phyloP scores from a whole-genome alignment of 495 filamentous ascomycete genomes.

The Hapsidospora chrysogenum region DNA sequence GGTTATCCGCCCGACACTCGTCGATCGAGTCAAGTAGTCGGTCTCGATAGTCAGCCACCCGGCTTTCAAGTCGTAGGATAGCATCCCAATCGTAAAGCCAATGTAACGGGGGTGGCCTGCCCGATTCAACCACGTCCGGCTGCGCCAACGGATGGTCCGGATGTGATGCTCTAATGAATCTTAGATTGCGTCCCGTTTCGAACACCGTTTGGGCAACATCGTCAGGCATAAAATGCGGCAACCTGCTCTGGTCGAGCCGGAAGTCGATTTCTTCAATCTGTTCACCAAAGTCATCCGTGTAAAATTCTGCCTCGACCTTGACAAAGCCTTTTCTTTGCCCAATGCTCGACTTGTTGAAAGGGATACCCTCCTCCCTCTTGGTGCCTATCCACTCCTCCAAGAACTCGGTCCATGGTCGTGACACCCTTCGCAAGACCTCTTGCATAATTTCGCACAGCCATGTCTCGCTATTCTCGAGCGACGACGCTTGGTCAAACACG shows the following conservation, averaged over 20 bases:
- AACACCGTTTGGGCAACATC: constrained; percentile 52
- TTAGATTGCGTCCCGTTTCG: constrained; percentile 62
- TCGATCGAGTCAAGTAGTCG: background rate
- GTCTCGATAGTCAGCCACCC: constrained; percentile 18
- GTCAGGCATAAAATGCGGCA: constrained; percentile 48
- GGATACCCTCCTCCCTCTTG: constrained; percentile 32
- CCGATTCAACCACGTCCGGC: constrained; percentile 22
- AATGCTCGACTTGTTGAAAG: constrained; percentile 24
- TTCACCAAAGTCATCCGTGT: constrained; percentile 35
- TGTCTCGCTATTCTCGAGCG: constrained; percentile 42
- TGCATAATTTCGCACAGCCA: constrained; percentile 46
- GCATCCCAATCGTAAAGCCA: constrained; percentile 68
- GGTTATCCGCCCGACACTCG: background rate
- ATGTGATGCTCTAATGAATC: constrained; percentile 54
- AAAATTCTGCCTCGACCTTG: constrained; percentile 36
- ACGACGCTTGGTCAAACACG: constrained; percentile 45
- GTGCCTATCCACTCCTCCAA: constrained; percentile 68
- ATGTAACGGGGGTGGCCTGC: constrained; percentile 38
- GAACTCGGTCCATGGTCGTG: constrained; percentile 53
- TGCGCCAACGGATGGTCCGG: constrained; percentile 60
- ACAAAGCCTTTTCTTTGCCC: constrained; percentile 38
- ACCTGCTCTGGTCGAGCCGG: constrained; percentile 37
- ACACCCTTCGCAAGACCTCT: constrained; percentile 47
- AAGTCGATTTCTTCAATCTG: constrained; percentile 38
- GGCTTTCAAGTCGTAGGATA: constrained; percentile 43